Percentiles rank a stretch among this genome's conserved stretches.
Conservation (phyloP, 768 basidiomycete genomes). For the Candolleomyces efflorescens region DNA sequence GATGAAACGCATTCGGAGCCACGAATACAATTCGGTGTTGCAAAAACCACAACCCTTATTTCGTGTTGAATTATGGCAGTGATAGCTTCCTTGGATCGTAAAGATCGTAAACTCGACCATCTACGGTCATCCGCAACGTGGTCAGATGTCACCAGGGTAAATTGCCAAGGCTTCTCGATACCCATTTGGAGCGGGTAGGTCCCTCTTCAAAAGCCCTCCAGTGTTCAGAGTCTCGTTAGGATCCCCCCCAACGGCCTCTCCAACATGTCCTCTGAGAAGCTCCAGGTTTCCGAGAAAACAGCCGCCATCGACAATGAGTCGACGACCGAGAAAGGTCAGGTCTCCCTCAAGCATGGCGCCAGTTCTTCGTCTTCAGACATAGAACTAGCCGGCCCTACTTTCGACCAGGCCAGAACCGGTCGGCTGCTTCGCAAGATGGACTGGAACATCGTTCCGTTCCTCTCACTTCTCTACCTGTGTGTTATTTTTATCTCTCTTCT, state of each 20-base stretch:
- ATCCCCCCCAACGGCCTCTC: neutral
- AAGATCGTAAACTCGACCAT: neutral
- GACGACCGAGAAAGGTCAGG: constrained; percentile 4
- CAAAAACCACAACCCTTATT: neutral
- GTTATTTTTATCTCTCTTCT: constrained; percentile 1
- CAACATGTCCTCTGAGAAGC: constrained; percentile 8
- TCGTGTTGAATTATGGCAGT: neutral
- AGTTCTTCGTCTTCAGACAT: neutral
- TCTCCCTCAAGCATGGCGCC: neutral
- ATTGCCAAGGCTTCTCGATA: constrained; percentile 1
- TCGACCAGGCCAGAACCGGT: constrained; percentile 1
- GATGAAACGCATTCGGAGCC: neutral
- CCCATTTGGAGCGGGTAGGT: constrained; percentile 5
- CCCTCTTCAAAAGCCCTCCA: neutral
- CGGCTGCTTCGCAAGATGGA: constrained; percentile 27
- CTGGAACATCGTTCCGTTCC: constrained; percentile 27
- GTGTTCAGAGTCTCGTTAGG: neutral
- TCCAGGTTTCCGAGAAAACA: neutral
- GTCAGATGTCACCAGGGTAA: constrained; percentile 2
- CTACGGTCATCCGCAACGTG: constrained; percentile 5
- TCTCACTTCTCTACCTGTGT: constrained; percentile 26
- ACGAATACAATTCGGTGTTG: neutral
- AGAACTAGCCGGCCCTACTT: constrained; percentile 1
- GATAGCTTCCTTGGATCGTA: neutral
- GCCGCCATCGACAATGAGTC: neutral